Base-by-base conservation (phyloP, 2,329 filamentous ascomycete genomes). In the Talaromyces verruculosus region DNA sequence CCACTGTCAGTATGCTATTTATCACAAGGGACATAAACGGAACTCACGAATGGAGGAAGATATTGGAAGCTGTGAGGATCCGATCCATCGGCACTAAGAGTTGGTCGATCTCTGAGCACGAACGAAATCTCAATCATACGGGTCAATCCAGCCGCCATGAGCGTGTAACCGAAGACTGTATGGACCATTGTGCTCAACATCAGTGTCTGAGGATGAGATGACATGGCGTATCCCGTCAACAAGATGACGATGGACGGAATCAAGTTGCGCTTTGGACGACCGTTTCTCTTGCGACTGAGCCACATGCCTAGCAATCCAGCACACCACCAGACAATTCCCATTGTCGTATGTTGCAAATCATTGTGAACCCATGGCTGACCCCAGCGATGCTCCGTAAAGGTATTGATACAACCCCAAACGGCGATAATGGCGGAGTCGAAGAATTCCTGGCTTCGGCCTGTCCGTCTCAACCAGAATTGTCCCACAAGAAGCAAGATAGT, bases 311-410 rank as follows among this genome's bases (percentile, higher is more conserved):
- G 86, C 35, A 99, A 82, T 28, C 95, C 95, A 7, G 95, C 94
- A 72, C 89, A 91, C 94, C 94, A 99, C 95, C 95, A 99, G 61
- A 99, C 88, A 68, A 99, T 88, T n/a, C 95, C 95, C 94, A 99
- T 98, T n/a, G 91, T 92, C 0, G 95, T 99, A 78, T 99, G 95
- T 78, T 99, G 94, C 81, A 97, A 88, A 77, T 99, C 95, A 74
- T 97, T 98, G 78, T 87, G 88, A 62, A 91, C 92, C 95, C 95
- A 99, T 0, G 87, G 85, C 0, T 84, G 84, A 64, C 95, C 95
- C 95, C 95, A 99, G 62, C 91, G 88, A 76, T 99, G 95, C 79
- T 98, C 95, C 19, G 95, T 99, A 72, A 99, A 98, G 8, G 95
- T 98, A 79, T 98, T 99, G 79, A 99, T 89, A 75, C 92, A 96